Evolutionary conservation across 306 rosid species (phyloP).

Genomic region (Corylus heterophylla): DNA sequence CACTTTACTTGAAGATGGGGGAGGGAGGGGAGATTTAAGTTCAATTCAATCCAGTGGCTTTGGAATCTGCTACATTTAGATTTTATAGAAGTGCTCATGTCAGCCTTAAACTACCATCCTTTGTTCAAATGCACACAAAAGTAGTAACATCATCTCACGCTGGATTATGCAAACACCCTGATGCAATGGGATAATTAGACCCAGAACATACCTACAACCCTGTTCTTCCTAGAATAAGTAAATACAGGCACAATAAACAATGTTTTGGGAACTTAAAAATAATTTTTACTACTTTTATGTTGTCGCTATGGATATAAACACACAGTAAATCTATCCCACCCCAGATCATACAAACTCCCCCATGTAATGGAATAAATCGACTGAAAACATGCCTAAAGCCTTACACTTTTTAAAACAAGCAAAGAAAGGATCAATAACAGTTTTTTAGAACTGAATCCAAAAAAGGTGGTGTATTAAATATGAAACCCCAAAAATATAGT

Average conservation of each 20-base stretch:
- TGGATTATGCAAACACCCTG: not conserved
- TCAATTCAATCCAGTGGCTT: not conserved
- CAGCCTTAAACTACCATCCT: not conserved
- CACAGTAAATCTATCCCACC: not conserved
- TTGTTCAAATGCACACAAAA: not conserved
- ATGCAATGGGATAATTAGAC: not conserved
- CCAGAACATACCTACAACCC: not conserved
- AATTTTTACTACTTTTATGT: too few species aligned
- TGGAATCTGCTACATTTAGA: not conserved
- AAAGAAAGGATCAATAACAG: not conserved
- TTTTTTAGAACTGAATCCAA: not conserved
- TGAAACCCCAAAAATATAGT: too few species aligned
- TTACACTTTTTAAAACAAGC: not conserved
- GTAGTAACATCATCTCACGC: not conserved
- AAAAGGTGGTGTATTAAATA: too few species aligned
- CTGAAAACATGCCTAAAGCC: not conserved
- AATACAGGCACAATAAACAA: not conserved
- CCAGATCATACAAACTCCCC: not conserved
- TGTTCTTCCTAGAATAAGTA: not conserved
- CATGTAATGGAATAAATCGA: not conserved
- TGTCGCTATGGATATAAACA: too few species aligned
- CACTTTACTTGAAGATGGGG: too few species aligned
- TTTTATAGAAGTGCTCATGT: not conserved
- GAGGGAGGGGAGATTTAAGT: not conserved
- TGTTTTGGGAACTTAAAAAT: not conserved